Percentiles rank a stretch among this genome's conserved stretches.
Evolutionary conservation across 257 asterid species (phyloP).

Genomic region (Anisodus tanguticus): DNA sequence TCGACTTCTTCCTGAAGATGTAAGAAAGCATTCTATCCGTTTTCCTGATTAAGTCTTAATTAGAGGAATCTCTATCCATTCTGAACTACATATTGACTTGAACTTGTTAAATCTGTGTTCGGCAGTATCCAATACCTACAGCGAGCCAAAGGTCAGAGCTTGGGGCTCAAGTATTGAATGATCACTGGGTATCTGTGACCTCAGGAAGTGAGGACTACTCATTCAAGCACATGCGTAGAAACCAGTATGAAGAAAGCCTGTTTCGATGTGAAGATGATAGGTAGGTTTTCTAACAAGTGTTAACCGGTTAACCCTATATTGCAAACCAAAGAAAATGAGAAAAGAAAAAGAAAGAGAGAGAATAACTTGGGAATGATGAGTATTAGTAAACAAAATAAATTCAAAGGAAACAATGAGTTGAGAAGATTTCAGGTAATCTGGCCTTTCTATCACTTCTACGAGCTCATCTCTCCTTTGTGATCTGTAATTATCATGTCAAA

Average conservation of each 20-base stretch:
- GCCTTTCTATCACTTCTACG: neutral
- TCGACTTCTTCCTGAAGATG: slow-evolving; percentile 56
- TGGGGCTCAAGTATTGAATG: slow-evolving; percentile 74
- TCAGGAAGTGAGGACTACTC: too few relatives aligned
- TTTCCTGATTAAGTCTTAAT: neutral
- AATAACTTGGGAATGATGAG: neutral
- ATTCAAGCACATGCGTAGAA: too few relatives aligned
- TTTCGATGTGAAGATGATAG: slow-evolving; percentile 50
- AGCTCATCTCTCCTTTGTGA: slow-evolving; percentile 18
- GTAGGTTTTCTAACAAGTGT: slow-evolving; percentile 18
- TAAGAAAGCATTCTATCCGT: slow-evolving; percentile 26
- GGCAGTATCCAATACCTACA: slow-evolving; percentile 71
- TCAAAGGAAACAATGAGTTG: neutral
- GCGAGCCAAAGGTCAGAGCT: slow-evolving; percentile 83
- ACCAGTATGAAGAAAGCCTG: too few relatives aligned
- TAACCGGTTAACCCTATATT: neutral
- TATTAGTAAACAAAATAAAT: slow-evolving; percentile 9
- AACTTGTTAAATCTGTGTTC: slow-evolving; percentile 19
- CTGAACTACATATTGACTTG: slow-evolving; percentile 6
- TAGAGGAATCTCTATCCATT: neutral
- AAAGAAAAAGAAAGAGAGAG: neutral
- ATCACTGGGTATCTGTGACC: slow-evolving; percentile 75
- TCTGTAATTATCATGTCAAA: slow-evolving; percentile 4
- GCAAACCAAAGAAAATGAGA: slow-evolving; percentile 10
- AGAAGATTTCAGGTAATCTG: neutral